Base-by-base conservation (phyloP, 2,329 filamentous ascomycete genomes). In the Didymella keratinophila region DNA sequence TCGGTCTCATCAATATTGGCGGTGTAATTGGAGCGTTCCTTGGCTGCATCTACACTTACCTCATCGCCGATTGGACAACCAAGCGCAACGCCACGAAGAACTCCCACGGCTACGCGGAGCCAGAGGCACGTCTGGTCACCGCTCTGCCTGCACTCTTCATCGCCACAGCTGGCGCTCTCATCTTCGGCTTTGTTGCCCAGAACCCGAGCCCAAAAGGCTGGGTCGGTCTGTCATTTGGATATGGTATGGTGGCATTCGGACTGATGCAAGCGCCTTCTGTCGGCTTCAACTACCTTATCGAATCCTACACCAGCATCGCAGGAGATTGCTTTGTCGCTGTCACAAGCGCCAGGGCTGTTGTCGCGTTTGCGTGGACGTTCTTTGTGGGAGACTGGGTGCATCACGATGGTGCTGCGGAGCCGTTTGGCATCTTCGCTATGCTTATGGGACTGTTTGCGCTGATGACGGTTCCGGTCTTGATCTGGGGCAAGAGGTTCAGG, bases 321-420 rank as follows among this genome's bases (percentile, higher is more conserved):
- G 79, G 79, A 1, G 83, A 86, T 61, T 85, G 83, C 64, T 85
- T 86, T 62, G 81, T 83, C 12, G 80, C 82, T 49, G 79, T 85
- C 0, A 84, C 82, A 1, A 80, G 80, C 30, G 69, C 81, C 16
- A 76, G 83, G 3, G 77, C 81, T 11, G 69, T 84, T 5, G 78
- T 86, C 9, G 76, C 79, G 0, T 86, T 86, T 62, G 78, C 81
- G 0, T 86, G 83, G 82, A 83, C 81, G 0, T 84, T 84, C 53
- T 85, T 86, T 43, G 79, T 82, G 0, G 77, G 78, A 2, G 72
- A 78, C 4, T 86, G 83, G 83, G 75, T 83, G 0, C 63, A 71
- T 1, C 46, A 71, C 0, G 69, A 66, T 0, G 84, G 84, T 0
- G 63, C 78, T 1, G 78, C 83, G 0, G 71, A 82, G 51, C 79